Conservation (phyloP, 2,329 filamentous ascomycete species). For the Ascochyta pisi region DNA sequence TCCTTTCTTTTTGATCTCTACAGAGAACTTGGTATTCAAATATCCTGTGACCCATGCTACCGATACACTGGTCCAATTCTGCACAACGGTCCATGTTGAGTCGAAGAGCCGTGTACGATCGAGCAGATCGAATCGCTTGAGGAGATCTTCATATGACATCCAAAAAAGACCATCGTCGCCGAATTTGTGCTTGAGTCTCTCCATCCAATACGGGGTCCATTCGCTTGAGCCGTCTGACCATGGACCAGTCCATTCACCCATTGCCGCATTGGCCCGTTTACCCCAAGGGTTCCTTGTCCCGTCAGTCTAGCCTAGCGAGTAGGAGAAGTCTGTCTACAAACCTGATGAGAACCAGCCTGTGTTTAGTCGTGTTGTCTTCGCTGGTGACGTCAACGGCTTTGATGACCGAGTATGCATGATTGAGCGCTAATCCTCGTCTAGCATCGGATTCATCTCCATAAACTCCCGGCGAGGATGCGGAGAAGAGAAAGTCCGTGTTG, state of each 20-base stretch:
- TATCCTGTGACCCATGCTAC: constrained; percentile 68
- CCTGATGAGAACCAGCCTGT: constrained; percentile 67
- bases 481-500: constrained; percentile 79
- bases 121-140: constrained; percentile 63
- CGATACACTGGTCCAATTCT: constrained; percentile 65
- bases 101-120: constrained; percentile 67
- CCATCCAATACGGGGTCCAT: constrained; percentile 81
- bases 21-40: constrained; percentile 65
- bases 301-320: not conserved
- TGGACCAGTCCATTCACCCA: constrained; percentile 75
- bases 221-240: constrained; percentile 84
- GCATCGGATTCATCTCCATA: constrained; percentile 67
- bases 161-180: constrained; percentile 75
- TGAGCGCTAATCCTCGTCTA: constrained; percentile 51
- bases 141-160: constrained; percentile 66
- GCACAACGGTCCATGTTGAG: constrained; percentile 64
- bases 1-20: constrained; percentile 60
- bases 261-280: constrained; percentile 53
- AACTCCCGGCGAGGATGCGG: constrained; percentile 62
- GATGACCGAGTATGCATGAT: constrained; percentile 64
- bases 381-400: constrained; percentile 63
- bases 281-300: constrained; percentile 77
- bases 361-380: constrained; percentile 36
- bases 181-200: constrained; percentile 73
- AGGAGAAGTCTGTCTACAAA: constrained; percentile 41